Percentiles rank a stretch among this genome's conserved stretches.
Conservation (phyloP, 2,329 filamentous ascomycete species). For the Nemania diffusa region DNA sequence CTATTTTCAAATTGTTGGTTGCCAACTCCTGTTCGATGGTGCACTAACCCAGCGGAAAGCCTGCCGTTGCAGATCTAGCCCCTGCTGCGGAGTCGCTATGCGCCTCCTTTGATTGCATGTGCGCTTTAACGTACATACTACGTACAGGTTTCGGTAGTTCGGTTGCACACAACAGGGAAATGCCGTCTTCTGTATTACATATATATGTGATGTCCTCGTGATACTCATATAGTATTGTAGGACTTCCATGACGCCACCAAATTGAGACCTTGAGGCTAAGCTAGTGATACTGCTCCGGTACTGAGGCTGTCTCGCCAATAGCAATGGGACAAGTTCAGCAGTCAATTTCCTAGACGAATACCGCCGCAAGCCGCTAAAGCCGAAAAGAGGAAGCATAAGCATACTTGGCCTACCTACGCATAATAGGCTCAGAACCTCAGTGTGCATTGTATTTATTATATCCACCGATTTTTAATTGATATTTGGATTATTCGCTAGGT, state of each 20-base stretch:
- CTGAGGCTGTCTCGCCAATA: background rate
- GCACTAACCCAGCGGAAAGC: slow-evolving; percentile 17
- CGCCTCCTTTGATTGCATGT: background rate
- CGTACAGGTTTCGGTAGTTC: background rate
- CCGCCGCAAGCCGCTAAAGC: background rate
- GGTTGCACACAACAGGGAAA: background rate
- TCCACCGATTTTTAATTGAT: too few relatives aligned
- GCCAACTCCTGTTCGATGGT: slow-evolving; percentile 8
- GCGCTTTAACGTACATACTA: too few relatives aligned
- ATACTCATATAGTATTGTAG: background rate
- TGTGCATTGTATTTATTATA: too few relatives aligned
- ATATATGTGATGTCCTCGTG: background rate
- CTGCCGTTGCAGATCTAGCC: slow-evolving; percentile 23
- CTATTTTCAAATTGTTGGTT: slow-evolving; percentile 17
- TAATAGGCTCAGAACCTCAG: background rate
- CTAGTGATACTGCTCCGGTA: too few relatives aligned
- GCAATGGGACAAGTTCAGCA: background rate
- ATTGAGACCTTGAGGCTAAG: background rate
- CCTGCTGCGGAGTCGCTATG: slow-evolving; percentile 22
- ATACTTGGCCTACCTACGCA: background rate
- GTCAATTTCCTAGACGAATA: background rate
- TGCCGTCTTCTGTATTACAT: too few relatives aligned
- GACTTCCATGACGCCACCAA: background rate
- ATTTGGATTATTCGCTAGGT: too few relatives aligned
- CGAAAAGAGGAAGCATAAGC: background rate